Percentiles rank a stretch among this genome's conserved stretches.
Evolutionary conservation across 495 filamentous ascomycete species (phyloP).

Genomic region (Aspergillus leporis): DNA sequence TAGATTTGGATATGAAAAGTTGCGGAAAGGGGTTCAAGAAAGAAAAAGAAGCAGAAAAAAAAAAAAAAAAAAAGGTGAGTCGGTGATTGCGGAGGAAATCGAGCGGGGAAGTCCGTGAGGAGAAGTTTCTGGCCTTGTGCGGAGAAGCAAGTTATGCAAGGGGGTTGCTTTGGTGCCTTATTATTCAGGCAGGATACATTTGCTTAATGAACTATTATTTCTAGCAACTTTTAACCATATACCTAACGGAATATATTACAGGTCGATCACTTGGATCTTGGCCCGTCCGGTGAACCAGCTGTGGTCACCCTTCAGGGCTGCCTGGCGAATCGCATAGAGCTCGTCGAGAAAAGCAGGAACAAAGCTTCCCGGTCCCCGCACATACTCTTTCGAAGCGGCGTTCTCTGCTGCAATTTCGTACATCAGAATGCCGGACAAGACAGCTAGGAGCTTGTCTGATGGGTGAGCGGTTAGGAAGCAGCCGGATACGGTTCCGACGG

Average conservation of each 20-base stretch:
- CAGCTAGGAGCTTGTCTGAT: conserved; percentile 64
- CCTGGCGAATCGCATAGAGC: conserved; percentile 52
- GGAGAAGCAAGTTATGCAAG: conserved; percentile 19
- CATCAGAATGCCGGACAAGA: conserved; percentile 69
- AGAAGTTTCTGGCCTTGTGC: conserved; percentile 12
- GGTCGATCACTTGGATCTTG: conserved; percentile 49
- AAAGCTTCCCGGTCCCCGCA: conserved; percentile 83
- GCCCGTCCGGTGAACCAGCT: conserved; percentile 55
- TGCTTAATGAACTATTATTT: not conserved
- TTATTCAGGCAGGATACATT: conserved; percentile 4
- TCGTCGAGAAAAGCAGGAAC: conserved; percentile 83
- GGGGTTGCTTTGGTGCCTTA: conserved; percentile 2
- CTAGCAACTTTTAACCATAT: conserved; percentile 1
- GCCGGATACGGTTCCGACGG: conserved; percentile 78
- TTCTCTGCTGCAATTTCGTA: conserved; percentile 86
- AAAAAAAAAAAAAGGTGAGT: not conserved
- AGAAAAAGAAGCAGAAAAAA: conserved; percentile 7
- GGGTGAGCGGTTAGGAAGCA: conserved; percentile 64
- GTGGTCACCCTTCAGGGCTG: conserved; percentile 47
- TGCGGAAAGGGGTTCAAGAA: not conserved
- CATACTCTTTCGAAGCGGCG: conserved; percentile 60
- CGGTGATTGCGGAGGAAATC: conserved; percentile 10
- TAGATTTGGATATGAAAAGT: not conserved
- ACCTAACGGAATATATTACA: conserved; percentile 20
- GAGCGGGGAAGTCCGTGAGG: conserved; percentile 24